These are phyloP conservation scores for Sapria himalayana DNA, from an alignment of 345 rosid genomes.

Conservation along the genomic window DNA sequence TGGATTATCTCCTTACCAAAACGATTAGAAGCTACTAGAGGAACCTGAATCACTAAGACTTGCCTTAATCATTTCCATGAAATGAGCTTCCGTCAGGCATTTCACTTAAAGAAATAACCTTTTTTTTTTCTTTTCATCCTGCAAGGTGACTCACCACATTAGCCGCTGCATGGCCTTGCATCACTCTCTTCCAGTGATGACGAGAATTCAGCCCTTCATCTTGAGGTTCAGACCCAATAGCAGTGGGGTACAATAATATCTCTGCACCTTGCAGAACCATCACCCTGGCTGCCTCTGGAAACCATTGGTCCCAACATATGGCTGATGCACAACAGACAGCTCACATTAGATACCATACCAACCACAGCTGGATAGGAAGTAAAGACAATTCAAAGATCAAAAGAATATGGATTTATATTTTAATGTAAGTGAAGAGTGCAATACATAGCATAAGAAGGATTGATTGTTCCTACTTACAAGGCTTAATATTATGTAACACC, in stretches of 20 bases:
- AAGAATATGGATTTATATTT: too few relatives aligned
- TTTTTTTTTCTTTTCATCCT: too few relatives aligned
- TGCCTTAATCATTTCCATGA: neutral
- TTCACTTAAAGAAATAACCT: too few relatives aligned
- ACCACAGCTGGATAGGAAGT: too few relatives aligned
- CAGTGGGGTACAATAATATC: conserved; percentile 74
- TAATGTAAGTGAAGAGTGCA: too few relatives aligned
- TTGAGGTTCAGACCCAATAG: conserved; percentile 95
- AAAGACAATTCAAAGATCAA: too few relatives aligned
- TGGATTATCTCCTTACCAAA: conserved; percentile 57
- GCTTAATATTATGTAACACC: too few relatives aligned
- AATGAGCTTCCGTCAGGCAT: too few relatives aligned
- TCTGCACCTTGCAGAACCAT: conserved; percentile 84
- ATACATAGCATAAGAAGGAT: too few relatives aligned
- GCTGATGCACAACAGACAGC: too few relatives aligned
- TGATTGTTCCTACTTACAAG: too few relatives aligned
- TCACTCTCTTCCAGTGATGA: conserved; percentile 83
- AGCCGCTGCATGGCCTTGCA: conserved; percentile 99
- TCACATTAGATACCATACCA: too few relatives aligned
- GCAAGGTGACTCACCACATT: conserved; percentile 74
- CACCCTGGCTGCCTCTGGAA: conserved; percentile 87
- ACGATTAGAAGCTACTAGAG: conserved; percentile 71
- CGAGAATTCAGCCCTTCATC: conserved; percentile 73
- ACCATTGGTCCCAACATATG: conserved; percentile 96
- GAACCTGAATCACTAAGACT: conserved; percentile 27